Evolutionary conservation across 2,329 filamentous ascomycete genomes (phyloP), one percentile per base, ranked within the genome.

Genomic region (Emmonsia crescens): DNA sequence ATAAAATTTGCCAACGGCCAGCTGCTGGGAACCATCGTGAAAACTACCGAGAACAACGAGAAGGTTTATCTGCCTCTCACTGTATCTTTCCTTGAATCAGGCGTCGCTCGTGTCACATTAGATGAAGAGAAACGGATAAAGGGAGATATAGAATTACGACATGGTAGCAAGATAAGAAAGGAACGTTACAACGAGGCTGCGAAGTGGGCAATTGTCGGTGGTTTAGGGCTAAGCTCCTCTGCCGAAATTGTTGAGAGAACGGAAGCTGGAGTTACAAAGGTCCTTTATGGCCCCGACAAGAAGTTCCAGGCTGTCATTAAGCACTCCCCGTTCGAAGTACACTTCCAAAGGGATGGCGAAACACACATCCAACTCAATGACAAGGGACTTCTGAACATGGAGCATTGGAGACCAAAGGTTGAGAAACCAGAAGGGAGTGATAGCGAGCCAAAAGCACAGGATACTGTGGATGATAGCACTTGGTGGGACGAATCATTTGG

Each of bases 401-500:
- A 99, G 74, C 94, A 99, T 73, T 99, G 94, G 94, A 82, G 94
- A 64, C 82, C 88, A 51, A 96, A 96, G 82, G 76, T 91, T 19
- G 92, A 96, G 60, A 79, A 76, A 33, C 68, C 69, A 10, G 72
- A 78, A 58, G 73, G 78, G 31, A 73, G 76, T 14, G 73, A 75
- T 58, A 66, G 67, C 3, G 57, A 58, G 8, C 71, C 74, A 38
- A 64, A 75, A 48, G 64, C 73, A 42, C 71, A 73, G 42, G 69
- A 77, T 12, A 81, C 79, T 16, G 84, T 88, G 65, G 89, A 94
- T 66, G 89, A 96, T 72, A 89, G 87, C 76, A 96, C 92, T 3
- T 96, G 91, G 91, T 99, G 94, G 94, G 94, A 99, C 6, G 94
- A 99, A 78, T 85, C 83, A 0, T 99, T 99, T 74, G 93, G 93